Base-by-base conservation (phyloP, 495 filamentous ascomycete genomes). In the Hypoxylon fuscum region DNA sequence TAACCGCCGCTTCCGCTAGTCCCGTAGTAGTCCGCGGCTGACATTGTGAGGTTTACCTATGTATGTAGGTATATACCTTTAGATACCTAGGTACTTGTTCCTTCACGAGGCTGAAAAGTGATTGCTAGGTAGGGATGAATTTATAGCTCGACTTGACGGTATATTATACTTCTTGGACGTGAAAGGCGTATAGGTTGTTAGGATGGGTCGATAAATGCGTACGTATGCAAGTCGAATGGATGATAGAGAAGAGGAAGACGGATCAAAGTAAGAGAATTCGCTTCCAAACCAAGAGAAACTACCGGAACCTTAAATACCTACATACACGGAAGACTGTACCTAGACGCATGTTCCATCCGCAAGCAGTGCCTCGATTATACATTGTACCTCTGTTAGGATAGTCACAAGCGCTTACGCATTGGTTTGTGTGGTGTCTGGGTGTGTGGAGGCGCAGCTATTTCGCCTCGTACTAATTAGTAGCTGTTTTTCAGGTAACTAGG, bases 11-110 rank as follows among this genome's bases (percentile, higher is more conserved):
- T 65, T 15, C 62, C 55, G 31, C 43, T 58, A 22, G 59, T 67
- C 1, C 68, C 65, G 64, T 76, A 77, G 50, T 76, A 77, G 23
- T 76, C 72, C 41, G 64, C 50, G 11, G 60, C 67, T 15, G 75
- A 72, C 75, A 77, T 77, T 10, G 3, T 73, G 42, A 17, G 35
- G 35, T 38, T 43, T 34, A 6, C 5, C 40, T 2, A 11, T 48
- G n/a, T 38, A 25, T 37, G 12, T 3, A 15, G 14, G 18, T 40
- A 4, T n/a, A n/a, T n/a, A n/a, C n/a, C 25, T 5, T 1, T 20
- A 21, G 5, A n/a, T 21, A 31, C 27, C 45, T 25, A 25, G 45
- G 27, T 8, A 27, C 43, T 42, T 5, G 18, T 4, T 5, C 4
- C n/a, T 14, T 37, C 1, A 11, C 8, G 2, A 14, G 34, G 34